These are phyloP conservation scores for Psilocybe cubensis DNA, from an alignment of 768 basidiomycete species.

Conservation along the genomic window DNA sequence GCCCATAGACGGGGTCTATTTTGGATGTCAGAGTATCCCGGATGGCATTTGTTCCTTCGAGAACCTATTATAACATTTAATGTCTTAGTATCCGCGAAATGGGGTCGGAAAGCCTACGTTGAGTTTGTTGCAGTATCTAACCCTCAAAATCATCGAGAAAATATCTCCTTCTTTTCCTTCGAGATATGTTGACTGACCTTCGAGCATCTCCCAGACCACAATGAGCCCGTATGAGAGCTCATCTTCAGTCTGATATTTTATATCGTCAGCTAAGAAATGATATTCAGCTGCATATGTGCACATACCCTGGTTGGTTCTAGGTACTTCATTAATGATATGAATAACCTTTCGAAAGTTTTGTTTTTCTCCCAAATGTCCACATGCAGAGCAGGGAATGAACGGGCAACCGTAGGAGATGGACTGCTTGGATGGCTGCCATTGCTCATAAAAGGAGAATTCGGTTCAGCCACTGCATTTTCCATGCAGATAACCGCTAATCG, in stretches of 20 bases:
- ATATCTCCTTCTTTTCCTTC: constrained; percentile 83
- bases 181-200: constrained; percentile 69
- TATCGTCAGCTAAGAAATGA: background rate
- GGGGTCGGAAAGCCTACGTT: constrained; percentile 51
- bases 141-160: constrained; percentile 68
- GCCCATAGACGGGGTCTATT: constrained; percentile 82
- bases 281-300: constrained; percentile 10
- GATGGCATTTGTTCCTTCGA: constrained; percentile 83
- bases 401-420: constrained; percentile 54
- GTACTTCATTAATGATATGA: constrained; percentile 65
- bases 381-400: constrained; percentile 46
- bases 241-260: constrained; percentile 55
- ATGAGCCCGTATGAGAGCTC: constrained; percentile 80
- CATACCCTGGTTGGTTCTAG: constrained; percentile 67
- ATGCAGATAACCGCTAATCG: constrained; percentile 67
- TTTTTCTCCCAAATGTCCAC: constrained; percentile 74
- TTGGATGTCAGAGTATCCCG: constrained; percentile 73
- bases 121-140: constrained; percentile 73
- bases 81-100: background rate
- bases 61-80: constrained; percentile 52
- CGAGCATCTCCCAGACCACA: constrained; percentile 82
- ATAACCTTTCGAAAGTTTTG: constrained; percentile 70
- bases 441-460: constrained; percentile 54
- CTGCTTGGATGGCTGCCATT: constrained; percentile 55
- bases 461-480: constrained; percentile 55